These are phyloP conservation scores for Exidia glandulosa DNA, from an alignment of 768 basidiomycete genomes.

Conservation along the genomic window DNA sequence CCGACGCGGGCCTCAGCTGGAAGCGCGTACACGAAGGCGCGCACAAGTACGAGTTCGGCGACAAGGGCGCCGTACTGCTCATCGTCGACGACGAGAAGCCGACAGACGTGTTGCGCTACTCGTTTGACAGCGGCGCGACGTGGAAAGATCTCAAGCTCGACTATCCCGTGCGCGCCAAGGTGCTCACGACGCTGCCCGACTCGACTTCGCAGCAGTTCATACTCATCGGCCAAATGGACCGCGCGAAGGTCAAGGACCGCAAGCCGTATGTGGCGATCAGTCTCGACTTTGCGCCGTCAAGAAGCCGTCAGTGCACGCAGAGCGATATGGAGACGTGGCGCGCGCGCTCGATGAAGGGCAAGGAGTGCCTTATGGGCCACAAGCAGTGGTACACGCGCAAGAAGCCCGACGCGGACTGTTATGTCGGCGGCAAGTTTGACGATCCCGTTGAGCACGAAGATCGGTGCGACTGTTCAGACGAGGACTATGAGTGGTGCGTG, in stretches of 20 bases:
- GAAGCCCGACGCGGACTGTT: slow-evolving; percentile 76
- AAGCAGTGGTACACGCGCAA: slow-evolving; percentile 94
- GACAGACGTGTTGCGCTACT: slow-evolving; percentile 62
- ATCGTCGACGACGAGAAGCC: slow-evolving; percentile 76
- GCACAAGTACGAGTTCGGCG: slow-evolving; percentile 95
- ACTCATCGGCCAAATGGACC: slow-evolving; percentile 66
- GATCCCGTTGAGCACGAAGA: slow-evolving; percentile 83
- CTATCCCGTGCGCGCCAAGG: slow-evolving; percentile 56
- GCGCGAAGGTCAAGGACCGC: slow-evolving; percentile 40
- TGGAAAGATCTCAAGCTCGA: slow-evolving; percentile 72
- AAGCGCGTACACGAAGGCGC: slow-evolving; percentile 61
- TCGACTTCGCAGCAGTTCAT: slow-evolving; percentile 96
- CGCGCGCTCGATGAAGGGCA: slow-evolving; percentile 49
- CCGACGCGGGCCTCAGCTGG: slow-evolving; percentile 84
- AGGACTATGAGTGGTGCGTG: slow-evolving; percentile 86
- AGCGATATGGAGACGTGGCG: slow-evolving; percentile 84
- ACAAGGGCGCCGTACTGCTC: slow-evolving; percentile 68
- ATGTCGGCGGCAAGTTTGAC: slow-evolving; percentile 78
- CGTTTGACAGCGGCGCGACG: slow-evolving; percentile 66
- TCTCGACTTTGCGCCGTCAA: slow-evolving; percentile 71
- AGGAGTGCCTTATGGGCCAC: slow-evolving; percentile 88
- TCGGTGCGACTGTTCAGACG: slow-evolving; percentile 68
- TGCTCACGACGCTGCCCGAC: slow-evolving; percentile 84
- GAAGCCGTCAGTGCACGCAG: slow-evolving; percentile 54
- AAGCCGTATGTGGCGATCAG: slow-evolving; percentile 62